These are phyloP conservation scores for Coemansia biformis DNA, from an alignment of 192 early-diverging fungal species.

Conservation along the genomic window DNA sequence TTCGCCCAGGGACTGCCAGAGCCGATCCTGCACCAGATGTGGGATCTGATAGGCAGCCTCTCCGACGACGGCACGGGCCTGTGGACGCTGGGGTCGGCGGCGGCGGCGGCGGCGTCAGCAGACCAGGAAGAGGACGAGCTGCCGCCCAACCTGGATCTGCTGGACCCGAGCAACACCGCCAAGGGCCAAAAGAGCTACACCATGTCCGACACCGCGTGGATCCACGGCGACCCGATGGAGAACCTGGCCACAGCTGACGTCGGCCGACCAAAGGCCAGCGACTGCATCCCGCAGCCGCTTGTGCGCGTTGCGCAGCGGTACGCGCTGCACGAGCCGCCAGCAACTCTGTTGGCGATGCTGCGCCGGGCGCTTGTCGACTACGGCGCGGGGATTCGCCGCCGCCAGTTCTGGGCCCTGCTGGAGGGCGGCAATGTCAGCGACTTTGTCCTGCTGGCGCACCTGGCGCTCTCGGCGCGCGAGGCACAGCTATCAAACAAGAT, in stretches of 20 bases:
- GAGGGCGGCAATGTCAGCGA: slow-evolving; percentile 21
- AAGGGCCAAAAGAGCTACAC: not conserved
- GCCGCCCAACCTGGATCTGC: slow-evolving; percentile 20
- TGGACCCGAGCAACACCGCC: slow-evolving; percentile 23
- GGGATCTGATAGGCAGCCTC: slow-evolving; percentile 17
- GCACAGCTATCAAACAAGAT: slow-evolving; percentile 9
- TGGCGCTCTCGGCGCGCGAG: slow-evolving; percentile 24
- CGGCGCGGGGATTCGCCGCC: slow-evolving; percentile 17
- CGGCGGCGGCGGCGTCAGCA: not conserved
- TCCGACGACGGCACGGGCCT: not conserved
- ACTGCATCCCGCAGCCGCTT: slow-evolving; percentile 1
- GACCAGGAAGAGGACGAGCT: slow-evolving; percentile 10
- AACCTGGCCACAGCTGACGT: not conserved
- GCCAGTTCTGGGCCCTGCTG: slow-evolving; percentile 40
- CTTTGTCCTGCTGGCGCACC: slow-evolving; percentile 43
- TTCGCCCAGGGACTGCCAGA: slow-evolving; percentile 26
- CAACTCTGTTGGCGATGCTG: slow-evolving; percentile 21
- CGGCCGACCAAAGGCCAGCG: not conserved
- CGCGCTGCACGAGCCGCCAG: slow-evolving; percentile 2
- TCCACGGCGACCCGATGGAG: slow-evolving; percentile 10
- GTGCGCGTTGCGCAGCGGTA: slow-evolving; percentile 10
- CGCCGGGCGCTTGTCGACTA: slow-evolving; percentile 22
- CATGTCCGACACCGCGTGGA: slow-evolving; percentile 1
- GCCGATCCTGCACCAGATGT: slow-evolving; percentile 23
- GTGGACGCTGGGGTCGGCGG: not conserved